A percentile compares a stretch with the other conserved stretches of the same genome.
These are phyloP conservation scores for Coemansia sp. DNA, from an alignment of 192 early-diverging fungal species.

Conservation along the genomic window DNA sequence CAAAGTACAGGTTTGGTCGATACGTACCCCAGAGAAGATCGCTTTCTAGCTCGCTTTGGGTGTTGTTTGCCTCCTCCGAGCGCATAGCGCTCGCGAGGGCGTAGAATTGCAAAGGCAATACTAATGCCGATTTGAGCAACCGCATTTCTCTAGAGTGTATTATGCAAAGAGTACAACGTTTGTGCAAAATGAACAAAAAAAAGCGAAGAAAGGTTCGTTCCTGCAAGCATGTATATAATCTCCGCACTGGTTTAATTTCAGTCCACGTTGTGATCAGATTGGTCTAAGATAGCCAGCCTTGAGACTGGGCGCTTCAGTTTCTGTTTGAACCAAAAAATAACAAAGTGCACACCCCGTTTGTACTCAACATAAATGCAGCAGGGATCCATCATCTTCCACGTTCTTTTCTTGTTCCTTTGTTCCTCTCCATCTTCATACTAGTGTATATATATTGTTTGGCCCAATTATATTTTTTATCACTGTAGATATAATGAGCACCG, in stretches of 20 bases:
- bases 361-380: neutral
- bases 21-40: constrained; percentile 88
- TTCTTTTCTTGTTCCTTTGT: neutral
- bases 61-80: neutral
- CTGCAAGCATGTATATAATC: too few relatives aligned
- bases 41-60: constrained; percentile 32
- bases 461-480: neutral
- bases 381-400: neutral
- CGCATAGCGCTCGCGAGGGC: neutral
- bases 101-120: neutral
- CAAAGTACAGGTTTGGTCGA: constrained; percentile 92
- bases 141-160: constrained; percentile 6
- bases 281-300: too few relatives aligned
- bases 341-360: too few relatives aligned
- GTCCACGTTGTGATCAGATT: too few relatives aligned
- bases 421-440: neutral
- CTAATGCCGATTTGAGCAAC: neutral
- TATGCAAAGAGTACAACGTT: neutral
- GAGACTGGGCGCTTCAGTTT: too few relatives aligned
- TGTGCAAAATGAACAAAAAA: neutral
- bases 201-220: neutral
- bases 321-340: too few relatives aligned
- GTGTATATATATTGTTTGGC: neutral
- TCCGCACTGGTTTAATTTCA: too few relatives aligned
- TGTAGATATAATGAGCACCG: neutral